Evolutionary conservation across 345 rosid genomes (phyloP), one percentile per base, ranked within the genome.

Genomic region (Syzygium aqueum): DNA sequence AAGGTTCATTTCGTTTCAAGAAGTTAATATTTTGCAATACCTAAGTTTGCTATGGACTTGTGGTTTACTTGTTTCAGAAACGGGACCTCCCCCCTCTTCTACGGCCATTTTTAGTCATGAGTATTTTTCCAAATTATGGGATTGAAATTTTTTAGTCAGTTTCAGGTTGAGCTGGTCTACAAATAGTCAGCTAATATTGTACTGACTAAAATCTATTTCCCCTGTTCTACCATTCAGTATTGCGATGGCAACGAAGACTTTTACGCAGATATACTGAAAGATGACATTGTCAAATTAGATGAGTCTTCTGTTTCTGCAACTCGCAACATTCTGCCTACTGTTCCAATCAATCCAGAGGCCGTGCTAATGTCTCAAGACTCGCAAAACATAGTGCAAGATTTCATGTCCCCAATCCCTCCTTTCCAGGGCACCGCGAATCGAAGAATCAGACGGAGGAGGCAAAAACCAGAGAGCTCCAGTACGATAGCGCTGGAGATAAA

Each of bases 191-290:
- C 40, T 28, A 16, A 65, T 65, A 65, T 65, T 15, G 43, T 65
- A 65, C 77, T 65, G 33, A 67, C 22, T 30, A 67, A 30, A 16
- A 17, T 67, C 78, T 37, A 67, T 67, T 67, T 30, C 43, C 23
- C 77, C 23, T 7, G 22, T 8, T 67, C 16, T 67, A 16, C 78
- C 78, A 30, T 30, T 19, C 90, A 91, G 94, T 94, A 91, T 85
- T 86, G 85, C 3, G 90, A 86, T 21, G 90, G 86, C 17, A 94
- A 30, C 51, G 93, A 90, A 5, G 95, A 94, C 84, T 91, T 88
- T 61, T 96, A 86, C 57, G 95, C 96, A 21, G 98, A 95, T 57
- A 94, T 95, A 88, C 85, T 94, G 51, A 94, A 95, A 10, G 96
- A 96, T 73, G 99, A 95, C 85, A 95, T 94, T 88, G 90, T 94